A percentile compares a stretch with the other conserved stretches of the same genome.
phyloP scores from a whole-genome alignment of 805 yeast genomes.

The Naumovozyma castellii region DNA sequence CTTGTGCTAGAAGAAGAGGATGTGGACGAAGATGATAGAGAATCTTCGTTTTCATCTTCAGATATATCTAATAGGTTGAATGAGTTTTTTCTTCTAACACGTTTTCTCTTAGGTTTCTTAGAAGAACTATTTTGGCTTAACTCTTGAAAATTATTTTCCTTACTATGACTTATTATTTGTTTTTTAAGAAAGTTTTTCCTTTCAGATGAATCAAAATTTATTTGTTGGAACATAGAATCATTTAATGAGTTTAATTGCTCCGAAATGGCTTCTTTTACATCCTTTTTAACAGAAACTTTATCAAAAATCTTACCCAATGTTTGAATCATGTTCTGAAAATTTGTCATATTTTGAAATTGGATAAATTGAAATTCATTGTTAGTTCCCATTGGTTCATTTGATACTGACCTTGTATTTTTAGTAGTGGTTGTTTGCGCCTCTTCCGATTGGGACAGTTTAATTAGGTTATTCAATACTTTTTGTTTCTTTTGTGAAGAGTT shows the following conservation, averaged over 20 bases:
- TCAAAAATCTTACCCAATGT: conserved; percentile 23
- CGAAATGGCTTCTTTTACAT: conserved; percentile 18
- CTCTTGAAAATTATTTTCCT: neutral
- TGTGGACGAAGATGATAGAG: too few species aligned
- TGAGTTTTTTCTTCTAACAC: conserved; percentile 1
- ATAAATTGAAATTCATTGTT: conserved; percentile 15
- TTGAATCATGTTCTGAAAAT: conserved; percentile 18
- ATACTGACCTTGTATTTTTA: neutral
- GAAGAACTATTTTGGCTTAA: neutral
- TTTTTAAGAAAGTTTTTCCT: conserved; percentile 11
- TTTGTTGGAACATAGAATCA: conserved; percentile 15
- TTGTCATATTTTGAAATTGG: conserved; percentile 22
- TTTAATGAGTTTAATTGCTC: conserved; percentile 19
- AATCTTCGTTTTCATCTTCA: conserved; percentile 3
- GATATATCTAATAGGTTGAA: conserved; percentile 6
- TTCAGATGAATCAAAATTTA: conserved; percentile 16
- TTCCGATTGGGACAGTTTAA: neutral
- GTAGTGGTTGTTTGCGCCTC: neutral
- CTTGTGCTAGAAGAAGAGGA: neutral
- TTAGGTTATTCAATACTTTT: neutral
- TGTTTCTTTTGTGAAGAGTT: neutral
- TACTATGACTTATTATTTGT: conserved; percentile 6
- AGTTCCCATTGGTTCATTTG: conserved; percentile 1
- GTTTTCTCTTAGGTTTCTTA: neutral
- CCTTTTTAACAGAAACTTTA: conserved; percentile 21